Conservation (phyloP, 73 alveolate species). For the Durusdinium trenchii region DNA sequence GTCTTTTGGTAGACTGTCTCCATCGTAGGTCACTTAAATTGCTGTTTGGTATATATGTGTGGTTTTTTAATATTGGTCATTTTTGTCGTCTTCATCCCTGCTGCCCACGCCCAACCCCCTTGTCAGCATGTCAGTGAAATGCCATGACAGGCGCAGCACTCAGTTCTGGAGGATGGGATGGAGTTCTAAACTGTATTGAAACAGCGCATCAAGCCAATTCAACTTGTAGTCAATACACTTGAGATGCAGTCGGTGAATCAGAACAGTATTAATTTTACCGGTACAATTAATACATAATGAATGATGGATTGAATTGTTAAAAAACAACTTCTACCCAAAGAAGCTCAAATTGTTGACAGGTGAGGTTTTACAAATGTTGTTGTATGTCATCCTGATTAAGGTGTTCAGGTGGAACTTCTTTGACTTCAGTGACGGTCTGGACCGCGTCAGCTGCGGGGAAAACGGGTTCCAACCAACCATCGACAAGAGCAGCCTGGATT, state of each 20-base stretch:
- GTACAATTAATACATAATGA: neutral
- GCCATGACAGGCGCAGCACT: neutral
- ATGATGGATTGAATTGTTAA: neutral
- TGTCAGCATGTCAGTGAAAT: neutral
- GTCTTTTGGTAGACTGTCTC: neutral
- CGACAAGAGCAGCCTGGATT: no score
- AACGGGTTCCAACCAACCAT: no score
- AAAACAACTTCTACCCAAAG: neutral
- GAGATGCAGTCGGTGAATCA: neutral
- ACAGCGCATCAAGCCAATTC: neutral
- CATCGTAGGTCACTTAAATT: neutral
- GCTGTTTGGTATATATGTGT: neutral
- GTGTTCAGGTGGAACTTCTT: neutral
- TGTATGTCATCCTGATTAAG: neutral
- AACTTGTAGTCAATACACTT: neutral
- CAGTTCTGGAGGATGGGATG: neutral
- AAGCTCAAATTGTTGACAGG: neutral
- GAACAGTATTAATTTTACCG: neutral
- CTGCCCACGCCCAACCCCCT: neutral
- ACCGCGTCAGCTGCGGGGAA: neutral
- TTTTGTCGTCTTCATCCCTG: neutral
- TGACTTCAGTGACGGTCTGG: neutral
- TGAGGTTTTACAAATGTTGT: neutral
- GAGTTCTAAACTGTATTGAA: neutral
- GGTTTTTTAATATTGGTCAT: neutral